Percentiles rank a stretch among this genome's conserved stretches.
These are phyloP conservation scores for Ophiocordyceps camponoti-leonardi DNA, from an alignment of 2,329 filamentous ascomycete genomes.

Conservation along the genomic window DNA sequence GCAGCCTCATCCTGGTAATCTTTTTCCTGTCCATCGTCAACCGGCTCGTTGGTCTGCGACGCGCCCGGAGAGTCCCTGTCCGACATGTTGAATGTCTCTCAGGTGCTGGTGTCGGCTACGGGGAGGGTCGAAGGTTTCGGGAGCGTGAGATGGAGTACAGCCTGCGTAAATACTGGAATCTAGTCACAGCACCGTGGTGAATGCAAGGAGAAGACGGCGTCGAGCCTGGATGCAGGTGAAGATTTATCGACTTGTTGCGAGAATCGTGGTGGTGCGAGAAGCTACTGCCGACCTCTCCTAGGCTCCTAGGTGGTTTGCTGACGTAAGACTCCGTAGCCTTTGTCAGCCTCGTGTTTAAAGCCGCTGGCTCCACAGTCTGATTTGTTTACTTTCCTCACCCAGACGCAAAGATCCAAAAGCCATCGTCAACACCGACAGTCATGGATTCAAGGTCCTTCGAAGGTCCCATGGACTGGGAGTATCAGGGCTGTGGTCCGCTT, in stretches of 20 bases:
- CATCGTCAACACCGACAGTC: constrained; percentile 1
- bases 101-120: neutral
- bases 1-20: constrained; percentile 23
- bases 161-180: no score
- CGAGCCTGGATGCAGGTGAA: no score
- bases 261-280: no score
- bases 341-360: neutral
- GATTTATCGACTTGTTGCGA: no score
- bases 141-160: no score
- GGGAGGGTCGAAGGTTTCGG: neutral
- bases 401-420: neutral
- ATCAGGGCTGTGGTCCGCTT: constrained; percentile 36
- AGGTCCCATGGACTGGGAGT: constrained; percentile 51
- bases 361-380: neutral
- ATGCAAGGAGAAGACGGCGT: no score
- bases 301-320: no score
- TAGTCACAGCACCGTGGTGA: no score
- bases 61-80: constrained; percentile 25
- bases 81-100: constrained; percentile 19
- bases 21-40: constrained; percentile 24
- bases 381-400: constrained; percentile 18
- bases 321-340: neutral
- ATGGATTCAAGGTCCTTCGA: constrained; percentile 41
- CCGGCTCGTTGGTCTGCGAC: constrained; percentile 17
- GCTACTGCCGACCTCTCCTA: no score